These are phyloP conservation scores for Hibiscus trionum DNA, from an alignment of 345 rosid species.

Conservation along the genomic window DNA sequence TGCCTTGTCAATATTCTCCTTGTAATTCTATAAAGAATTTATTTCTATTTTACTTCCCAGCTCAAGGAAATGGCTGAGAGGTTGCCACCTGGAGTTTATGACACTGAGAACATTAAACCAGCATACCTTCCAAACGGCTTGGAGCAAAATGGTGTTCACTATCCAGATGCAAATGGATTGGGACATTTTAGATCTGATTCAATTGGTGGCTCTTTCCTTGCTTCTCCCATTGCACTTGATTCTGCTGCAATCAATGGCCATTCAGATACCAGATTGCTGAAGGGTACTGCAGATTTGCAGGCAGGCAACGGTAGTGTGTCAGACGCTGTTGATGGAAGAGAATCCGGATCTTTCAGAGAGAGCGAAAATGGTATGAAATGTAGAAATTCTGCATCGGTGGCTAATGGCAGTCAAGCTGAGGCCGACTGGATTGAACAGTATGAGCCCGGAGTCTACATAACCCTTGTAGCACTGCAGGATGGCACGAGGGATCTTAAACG, in stretches of 20 bases:
- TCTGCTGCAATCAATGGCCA: conserved; percentile 30
- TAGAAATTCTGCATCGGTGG: conserved; percentile 36
- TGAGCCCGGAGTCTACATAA: conserved; percentile 89
- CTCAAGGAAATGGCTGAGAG: conserved; percentile 86
- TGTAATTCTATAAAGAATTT: neutral
- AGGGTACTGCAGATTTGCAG: conserved; percentile 37
- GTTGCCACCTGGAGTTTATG: conserved; percentile 64
- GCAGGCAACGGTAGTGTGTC: conserved; percentile 30
- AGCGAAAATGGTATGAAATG: conserved; percentile 43
- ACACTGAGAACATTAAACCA: conserved; percentile 39
- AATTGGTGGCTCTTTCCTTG: conserved; percentile 36
- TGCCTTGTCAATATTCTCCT: neutral
- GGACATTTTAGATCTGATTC: conserved; percentile 58
- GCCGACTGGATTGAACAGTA: conserved; percentile 96
- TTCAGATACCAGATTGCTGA: conserved; percentile 35
- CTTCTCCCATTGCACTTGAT: conserved; percentile 38
- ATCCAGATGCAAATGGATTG: conserved; percentile 51
- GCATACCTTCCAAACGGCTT: conserved; percentile 46
- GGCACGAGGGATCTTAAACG: conserved; percentile 99
- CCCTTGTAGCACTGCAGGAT: conserved; percentile 72
- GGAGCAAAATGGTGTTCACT: conserved; percentile 60
- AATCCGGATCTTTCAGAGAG: conserved; percentile 39
- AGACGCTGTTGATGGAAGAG: conserved; percentile 46
- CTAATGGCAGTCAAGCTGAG: conserved; percentile 49
- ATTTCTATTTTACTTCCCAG: conserved; percentile 31